Conservation (phyloP, 345 rosid genomes). For the Trapa bicornis region DNA sequence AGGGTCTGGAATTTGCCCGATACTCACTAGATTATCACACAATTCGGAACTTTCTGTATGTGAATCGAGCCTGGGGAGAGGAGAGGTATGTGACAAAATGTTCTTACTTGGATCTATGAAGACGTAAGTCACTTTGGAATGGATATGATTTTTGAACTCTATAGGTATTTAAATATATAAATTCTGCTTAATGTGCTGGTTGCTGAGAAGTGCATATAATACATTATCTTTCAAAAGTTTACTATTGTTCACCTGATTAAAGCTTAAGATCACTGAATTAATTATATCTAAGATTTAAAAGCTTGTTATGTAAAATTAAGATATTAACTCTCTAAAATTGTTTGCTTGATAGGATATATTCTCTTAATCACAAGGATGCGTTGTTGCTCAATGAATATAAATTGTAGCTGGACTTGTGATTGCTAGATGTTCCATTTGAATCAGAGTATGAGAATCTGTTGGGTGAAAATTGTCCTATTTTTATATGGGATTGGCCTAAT, state of each 20-base stretch:
- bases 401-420: not conserved
- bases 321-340: no score
- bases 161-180: not conserved
- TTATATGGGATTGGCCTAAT: not conserved
- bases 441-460: no score
- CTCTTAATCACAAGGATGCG: not conserved
- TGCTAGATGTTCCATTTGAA: not conserved
- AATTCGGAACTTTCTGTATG: constrained; percentile 72
- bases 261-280: no score
- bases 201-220: not conserved
- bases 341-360: no score
- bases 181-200: not conserved
- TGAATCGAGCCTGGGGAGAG: constrained; percentile 74
- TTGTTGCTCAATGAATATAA: not conserved
- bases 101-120: not conserved
- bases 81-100: constrained; percentile 35
- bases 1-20: constrained; percentile 92
- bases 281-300: no score
- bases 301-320: no score
- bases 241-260: no score
- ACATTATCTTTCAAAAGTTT: not conserved
- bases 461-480: no score
- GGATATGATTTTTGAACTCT: not conserved
- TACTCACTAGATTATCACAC: constrained; percentile 96
- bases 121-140: not conserved